Evolutionary conservation across 1,284 basidiomycete species (phyloP).

Genomic region (Ustilago bromivora): DNA sequence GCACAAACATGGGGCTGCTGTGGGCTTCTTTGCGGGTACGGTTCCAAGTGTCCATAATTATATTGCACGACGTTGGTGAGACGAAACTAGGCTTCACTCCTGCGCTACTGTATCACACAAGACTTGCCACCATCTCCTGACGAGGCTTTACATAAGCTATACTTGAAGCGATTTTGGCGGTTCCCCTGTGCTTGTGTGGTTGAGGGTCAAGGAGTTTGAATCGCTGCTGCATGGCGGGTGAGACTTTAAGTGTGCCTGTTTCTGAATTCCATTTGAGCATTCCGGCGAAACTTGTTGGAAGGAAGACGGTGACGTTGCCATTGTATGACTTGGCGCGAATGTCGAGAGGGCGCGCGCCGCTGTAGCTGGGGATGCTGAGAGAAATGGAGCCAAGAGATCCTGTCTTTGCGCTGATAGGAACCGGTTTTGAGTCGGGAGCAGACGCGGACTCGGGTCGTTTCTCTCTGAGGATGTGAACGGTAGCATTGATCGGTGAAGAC

Average conservation of each 20-base stretch:
- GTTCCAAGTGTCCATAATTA: neutral
- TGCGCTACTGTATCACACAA: conserved; percentile 27
- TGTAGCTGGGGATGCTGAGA: conserved; percentile 48
- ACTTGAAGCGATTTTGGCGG: conserved; percentile 47
- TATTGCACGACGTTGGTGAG: neutral
- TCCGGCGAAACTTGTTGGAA: conserved; percentile 58
- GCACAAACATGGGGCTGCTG: neutral
- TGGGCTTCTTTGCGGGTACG: neutral
- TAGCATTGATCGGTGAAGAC: conserved; percentile 50
- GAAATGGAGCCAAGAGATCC: conserved; percentile 30
- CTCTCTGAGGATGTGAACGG: conserved; percentile 43
- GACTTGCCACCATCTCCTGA: neutral
- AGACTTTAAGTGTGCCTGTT: conserved; percentile 53
- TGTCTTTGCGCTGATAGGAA: conserved; percentile 44
- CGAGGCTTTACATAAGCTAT: conserved; percentile 16
- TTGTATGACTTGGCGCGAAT: conserved; percentile 47
- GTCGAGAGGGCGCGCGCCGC: conserved; percentile 48
- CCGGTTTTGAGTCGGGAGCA: conserved; percentile 22
- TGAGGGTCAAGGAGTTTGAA: conserved; percentile 44
- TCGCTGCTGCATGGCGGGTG: conserved; percentile 36
- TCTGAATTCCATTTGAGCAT: conserved; percentile 59
- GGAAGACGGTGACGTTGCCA: conserved; percentile 51
- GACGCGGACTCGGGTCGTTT: neutral
- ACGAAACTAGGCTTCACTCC: neutral
- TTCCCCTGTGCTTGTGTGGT: conserved; percentile 55